phyloP scores from a whole-genome alignment of 306 rosid species.

The Ochetophila trinervis region DNA sequence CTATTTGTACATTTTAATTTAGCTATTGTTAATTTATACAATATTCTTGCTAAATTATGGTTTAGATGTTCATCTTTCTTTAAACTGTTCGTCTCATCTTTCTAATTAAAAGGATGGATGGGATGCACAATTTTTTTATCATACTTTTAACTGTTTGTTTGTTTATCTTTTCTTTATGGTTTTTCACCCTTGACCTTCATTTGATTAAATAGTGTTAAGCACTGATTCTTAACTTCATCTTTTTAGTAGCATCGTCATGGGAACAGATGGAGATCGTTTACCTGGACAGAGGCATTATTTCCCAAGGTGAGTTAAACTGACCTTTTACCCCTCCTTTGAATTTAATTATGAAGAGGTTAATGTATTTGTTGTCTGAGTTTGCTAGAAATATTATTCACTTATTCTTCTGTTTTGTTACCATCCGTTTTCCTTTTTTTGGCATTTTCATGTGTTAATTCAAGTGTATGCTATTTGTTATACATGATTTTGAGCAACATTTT shows the following conservation, averaged over 20 bases:
- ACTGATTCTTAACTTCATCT: background rate
- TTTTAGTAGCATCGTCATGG: constrained; percentile 33
- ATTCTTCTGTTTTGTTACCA: background rate
- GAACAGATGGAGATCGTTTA: constrained; percentile 41
- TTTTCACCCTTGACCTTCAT: background rate
- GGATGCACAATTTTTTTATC: too few relatives aligned
- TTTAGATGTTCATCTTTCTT: too few relatives aligned
- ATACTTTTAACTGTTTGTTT: background rate
- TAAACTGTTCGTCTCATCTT: too few relatives aligned
- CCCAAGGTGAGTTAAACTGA: constrained; percentile 62
- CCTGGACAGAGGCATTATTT: constrained; percentile 51
- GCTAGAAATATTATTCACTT: constrained; percentile 14
- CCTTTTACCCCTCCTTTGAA: constrained; percentile 13
- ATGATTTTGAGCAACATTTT: too few relatives aligned
- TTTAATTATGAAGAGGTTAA: constrained; percentile 13
- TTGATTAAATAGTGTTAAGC: background rate
- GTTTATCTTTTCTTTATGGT: background rate
- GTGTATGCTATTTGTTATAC: too few relatives aligned
- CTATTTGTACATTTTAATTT: too few relatives aligned
- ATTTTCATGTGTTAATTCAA: too few relatives aligned
- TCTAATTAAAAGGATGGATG: too few relatives aligned
- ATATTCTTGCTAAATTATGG: too few relatives aligned
- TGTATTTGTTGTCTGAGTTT: constrained; percentile 6
- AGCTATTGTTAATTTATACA: too few relatives aligned
- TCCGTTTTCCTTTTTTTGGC: background rate